Conservation (phyloP, 371 early-diverging fungal genomes). For the Dichotomocladium elegans region DNA sequence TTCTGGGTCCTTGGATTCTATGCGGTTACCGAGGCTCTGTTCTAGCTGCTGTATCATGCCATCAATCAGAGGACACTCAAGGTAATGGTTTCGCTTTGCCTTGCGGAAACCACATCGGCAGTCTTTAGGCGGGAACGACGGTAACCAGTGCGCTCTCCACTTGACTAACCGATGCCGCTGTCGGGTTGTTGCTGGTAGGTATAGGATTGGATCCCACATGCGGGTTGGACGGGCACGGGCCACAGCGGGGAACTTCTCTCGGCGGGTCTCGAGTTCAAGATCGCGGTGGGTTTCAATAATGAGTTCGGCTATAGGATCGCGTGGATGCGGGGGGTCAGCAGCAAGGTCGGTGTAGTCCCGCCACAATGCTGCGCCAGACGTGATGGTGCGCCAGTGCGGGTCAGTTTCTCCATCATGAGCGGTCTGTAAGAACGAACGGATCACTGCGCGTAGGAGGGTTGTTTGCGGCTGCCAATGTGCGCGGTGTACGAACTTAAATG, state of each 20-base stretch:
- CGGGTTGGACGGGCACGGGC: neutral
- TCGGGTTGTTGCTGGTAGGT: neutral
- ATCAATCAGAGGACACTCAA: neutral
- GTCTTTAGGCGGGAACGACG: neutral
- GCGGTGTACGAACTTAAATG: neutral
- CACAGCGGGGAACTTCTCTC: neutral
- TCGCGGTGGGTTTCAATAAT: neutral
- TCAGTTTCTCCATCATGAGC: neutral
- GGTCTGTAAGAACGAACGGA: neutral
- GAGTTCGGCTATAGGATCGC: neutral
- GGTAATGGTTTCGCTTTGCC: conserved; percentile 1
- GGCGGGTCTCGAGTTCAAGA: neutral
- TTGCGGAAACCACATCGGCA: neutral
- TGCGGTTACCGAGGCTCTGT: neutral
- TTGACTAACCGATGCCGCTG: conserved; percentile 1
- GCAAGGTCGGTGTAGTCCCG: neutral
- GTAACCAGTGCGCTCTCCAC: conserved; percentile 3
- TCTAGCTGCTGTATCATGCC: no score
- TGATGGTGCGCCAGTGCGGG: neutral
- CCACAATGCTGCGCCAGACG: no score
- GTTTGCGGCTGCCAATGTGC: neutral
- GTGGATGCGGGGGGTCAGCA: neutral
- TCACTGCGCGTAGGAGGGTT: neutral
- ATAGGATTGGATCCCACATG: neutral
- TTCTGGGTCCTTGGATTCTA: neutral